Evolutionary conservation across 2,329 filamentous ascomycete genomes (phyloP), one percentile per base, ranked within the genome.

Genomic region (Exophiala xenobiotica): DNA sequence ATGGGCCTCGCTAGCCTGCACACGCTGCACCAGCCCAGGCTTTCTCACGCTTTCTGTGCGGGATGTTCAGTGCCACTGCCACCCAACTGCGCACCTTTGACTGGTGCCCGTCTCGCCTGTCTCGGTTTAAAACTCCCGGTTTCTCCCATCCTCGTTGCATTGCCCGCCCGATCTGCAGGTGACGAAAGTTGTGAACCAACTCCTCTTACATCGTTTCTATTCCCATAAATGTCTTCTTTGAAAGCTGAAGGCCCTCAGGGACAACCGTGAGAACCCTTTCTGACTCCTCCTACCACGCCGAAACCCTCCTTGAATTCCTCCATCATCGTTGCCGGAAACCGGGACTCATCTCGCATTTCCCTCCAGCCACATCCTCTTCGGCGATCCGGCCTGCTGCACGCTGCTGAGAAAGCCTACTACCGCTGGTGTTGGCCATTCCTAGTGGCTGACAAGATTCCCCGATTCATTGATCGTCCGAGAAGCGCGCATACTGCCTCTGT

Each of bases 111-210:
- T 9, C n/a, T 18, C 19, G 35, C 11, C 14, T 11, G 11, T 12
- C 22, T 42, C 49, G 49, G 42, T 46, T 52, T 37, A 23, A 47
- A 40, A 52, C 35, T 41, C 50, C 50, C 50, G 44, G 50, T 48
- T 53, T 53, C 35, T 49, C 20, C 38, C 38, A 20, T 20, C 37
- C 22, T 40, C 18, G n/a, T n/a, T n/a, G n/a, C n/a, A n/a, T n/a
- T n/a, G n/a, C n/a, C n/a, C n/a, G 38, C 38, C 38, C 38, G 38
- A 24, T 22, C 22, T 20, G 22, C 22, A 40, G 5, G 38, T 40
- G 38, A 40, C 38, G 19, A 40, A 47, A 78, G 33, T 64, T 64
- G 9, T 72, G 72, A 26, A 70, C 68, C 51, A 72, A 67, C 67
- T 40, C 69, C 9, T 57, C 63, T 63, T 12, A 23, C n/a, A 70